Conservation (phyloP, 768 basidiomycete species). For the Tricholomella constricta region DNA sequence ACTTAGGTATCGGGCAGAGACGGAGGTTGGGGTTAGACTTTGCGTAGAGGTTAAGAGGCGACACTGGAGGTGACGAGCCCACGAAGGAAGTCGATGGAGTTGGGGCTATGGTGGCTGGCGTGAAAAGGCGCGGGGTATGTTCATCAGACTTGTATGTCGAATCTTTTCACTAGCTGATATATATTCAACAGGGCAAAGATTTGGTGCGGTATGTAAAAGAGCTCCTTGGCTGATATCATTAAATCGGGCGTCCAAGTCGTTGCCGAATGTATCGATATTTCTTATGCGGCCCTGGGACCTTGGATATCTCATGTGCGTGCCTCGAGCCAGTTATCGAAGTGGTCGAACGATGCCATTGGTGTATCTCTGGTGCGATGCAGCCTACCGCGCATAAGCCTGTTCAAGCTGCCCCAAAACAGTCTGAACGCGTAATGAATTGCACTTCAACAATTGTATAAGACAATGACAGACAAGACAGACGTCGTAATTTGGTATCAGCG, state of each 20-base stretch:
- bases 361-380: not conserved
- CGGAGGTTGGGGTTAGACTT: constrained; percentile 39
- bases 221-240: constrained; percentile 54
- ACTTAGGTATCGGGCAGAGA: constrained; percentile 63
- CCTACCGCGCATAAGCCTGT: constrained; percentile 36
- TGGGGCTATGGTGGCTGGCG: constrained; percentile 74
- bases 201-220: constrained; percentile 72
- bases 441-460: not conserved
- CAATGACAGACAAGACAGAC: constrained; percentile 38
- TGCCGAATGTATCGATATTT: constrained; percentile 29
- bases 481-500: constrained; percentile 65
- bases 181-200: constrained; percentile 57
- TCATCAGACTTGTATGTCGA: not conserved
- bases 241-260: constrained; percentile 24
- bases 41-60: constrained; percentile 11
- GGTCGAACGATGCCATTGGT: not conserved
- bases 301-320: too few relatives aligned
- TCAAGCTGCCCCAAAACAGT: constrained; percentile 40
- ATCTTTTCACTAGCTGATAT: constrained; percentile 9
- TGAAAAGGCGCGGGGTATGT: constrained; percentile 75
- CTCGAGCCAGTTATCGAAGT: too few relatives aligned
- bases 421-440: constrained; percentile 19
- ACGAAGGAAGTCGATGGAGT: constrained; percentile 55
- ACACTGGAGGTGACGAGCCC: constrained; percentile 26
- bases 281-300: too few relatives aligned